Base-by-base conservation (phyloP, 2,329 filamentous ascomycete genomes). In the Pestalotiopsis sp. region DNA sequence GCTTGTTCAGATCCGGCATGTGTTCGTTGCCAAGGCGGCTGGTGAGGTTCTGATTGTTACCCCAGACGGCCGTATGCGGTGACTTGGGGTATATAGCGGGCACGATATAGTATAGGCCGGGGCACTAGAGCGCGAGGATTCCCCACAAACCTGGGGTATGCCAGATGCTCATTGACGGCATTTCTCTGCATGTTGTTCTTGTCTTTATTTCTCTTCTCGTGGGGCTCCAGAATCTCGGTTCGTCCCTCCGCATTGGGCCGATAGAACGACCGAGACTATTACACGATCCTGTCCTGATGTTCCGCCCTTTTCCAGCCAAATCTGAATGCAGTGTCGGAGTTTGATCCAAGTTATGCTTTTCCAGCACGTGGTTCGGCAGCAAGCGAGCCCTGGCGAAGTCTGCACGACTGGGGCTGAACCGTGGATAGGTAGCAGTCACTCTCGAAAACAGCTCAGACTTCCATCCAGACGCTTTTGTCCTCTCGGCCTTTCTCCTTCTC, bases 71-170 rank as follows among this genome's bases (percentile, higher is more conserved):
- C 17, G 23, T 38, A 41, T 62, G 59, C 25, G 31, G 59, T 12
- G 36, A 20, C 59, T 62, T 62, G 59, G 45, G 49, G 25, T 57
- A 20, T 25, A 56, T 66, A 56, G 49, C 36, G 63, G n/a, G n/a
- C 41, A 25, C 38, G 38, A 64, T 64, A 64, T 36, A 23, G 36
- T 39, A 52, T 52, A 52, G 45, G 45, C 45, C 45, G 17, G 45
- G 45, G 17, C 45, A 20, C 45, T 52, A 52, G 45, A 20, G 20
- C 36, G 27, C 45, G 41, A 45, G n/a, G 23, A 25, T 66, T 23
- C 63, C 63, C 63, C 63, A 66, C 63, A 66, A 66, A 66, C 63
- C 63, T 56, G 63, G 63, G 63, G 49, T 36, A 20, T 25, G 63
- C 25, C n/a, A 57, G 25, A 9, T 31, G 63, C 49, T 58, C 63